phyloP scores from a whole-genome alignment of 805 yeast genomes.

The Zygotorulaspora chibaensis region DNA sequence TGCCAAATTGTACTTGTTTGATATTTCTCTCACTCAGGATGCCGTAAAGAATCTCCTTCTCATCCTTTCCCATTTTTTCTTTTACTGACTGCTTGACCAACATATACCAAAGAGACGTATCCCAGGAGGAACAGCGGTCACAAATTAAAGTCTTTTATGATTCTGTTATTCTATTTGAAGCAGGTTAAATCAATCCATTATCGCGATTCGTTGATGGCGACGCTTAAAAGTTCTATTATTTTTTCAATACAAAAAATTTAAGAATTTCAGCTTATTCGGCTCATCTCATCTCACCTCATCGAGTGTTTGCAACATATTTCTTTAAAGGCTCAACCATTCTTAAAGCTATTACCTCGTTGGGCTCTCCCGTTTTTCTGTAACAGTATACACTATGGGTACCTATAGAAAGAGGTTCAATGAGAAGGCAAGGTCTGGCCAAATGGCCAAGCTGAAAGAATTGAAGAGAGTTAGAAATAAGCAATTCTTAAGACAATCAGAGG shows the following conservation, averaged over 20 bases:
- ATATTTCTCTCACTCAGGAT: constrained; percentile 61
- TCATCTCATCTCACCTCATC: constrained; percentile 20
- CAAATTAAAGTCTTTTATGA: too few species aligned
- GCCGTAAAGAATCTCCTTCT: constrained; percentile 49
- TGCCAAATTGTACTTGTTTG: constrained; percentile 59
- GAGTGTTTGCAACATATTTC: neutral
- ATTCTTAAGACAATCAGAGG: constrained; percentile 48
- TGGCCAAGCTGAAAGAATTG: constrained; percentile 70
- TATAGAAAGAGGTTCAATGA: constrained; percentile 78
- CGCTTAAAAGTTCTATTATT: neutral
- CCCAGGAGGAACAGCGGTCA: too few species aligned
- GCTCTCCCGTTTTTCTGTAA: neutral
- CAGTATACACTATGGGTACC: constrained; percentile 58
- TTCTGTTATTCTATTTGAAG: too few species aligned
- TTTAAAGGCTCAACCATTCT: neutral
- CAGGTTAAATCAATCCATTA: neutral
- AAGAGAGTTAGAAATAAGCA: constrained; percentile 67
- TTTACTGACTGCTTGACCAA: too few species aligned
- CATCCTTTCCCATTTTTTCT: constrained; percentile 24
- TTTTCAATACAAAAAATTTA: constrained; percentile 2
- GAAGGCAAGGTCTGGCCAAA: constrained; percentile 80
- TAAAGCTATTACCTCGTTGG: neutral
- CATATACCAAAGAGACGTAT: too few species aligned
- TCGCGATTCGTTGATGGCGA: neutral
- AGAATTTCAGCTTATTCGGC: constrained; percentile 3